Conservation (phyloP, 2,329 filamentous ascomycete genomes). For the Ambrosiella beaveri region DNA sequence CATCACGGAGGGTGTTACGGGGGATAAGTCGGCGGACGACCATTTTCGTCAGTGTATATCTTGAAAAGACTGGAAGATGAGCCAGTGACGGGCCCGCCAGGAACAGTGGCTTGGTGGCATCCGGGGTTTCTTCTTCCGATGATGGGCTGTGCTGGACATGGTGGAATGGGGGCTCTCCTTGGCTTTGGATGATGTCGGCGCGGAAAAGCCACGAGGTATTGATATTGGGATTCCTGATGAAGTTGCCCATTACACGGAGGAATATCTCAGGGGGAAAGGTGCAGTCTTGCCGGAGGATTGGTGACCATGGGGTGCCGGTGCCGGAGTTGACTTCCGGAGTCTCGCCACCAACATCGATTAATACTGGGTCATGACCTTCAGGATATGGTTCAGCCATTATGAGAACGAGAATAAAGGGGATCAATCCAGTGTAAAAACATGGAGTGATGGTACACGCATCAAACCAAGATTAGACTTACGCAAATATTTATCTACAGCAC, state of each 20-base stretch:
- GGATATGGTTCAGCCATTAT: conserved; percentile 6
- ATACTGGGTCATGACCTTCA: not conserved
- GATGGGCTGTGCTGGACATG: not conserved
- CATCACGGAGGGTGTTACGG: conserved; percentile 61
- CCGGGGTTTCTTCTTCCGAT: not conserved
- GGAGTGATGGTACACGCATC: too few species aligned
- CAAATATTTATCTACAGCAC: not conserved
- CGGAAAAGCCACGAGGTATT: conserved; percentile 64
- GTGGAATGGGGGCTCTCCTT: conserved; percentile 23
- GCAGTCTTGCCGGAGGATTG: conserved; percentile 38
- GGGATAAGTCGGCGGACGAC: conserved; percentile 67
- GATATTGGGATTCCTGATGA: conserved; percentile 64
- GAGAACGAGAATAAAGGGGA: not conserved
- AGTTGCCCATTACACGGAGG: conserved; percentile 49
- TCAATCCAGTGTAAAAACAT: not conserved
- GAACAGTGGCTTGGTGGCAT: not conserved
- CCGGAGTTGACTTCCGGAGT: not conserved
- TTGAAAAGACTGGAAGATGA: conserved; percentile 22
- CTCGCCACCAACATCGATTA: not conserved
- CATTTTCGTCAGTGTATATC: conserved; percentile 18
- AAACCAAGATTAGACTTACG: too few species aligned
- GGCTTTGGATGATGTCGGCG: conserved; percentile 46
- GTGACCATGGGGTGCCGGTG: conserved; percentile 27
- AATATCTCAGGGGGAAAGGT: conserved; percentile 48
- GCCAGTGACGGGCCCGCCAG: not conserved